Evolutionary conservation across 345 rosid genomes (phyloP).

Genomic region (Eucalyptus erythrocorys): DNA sequence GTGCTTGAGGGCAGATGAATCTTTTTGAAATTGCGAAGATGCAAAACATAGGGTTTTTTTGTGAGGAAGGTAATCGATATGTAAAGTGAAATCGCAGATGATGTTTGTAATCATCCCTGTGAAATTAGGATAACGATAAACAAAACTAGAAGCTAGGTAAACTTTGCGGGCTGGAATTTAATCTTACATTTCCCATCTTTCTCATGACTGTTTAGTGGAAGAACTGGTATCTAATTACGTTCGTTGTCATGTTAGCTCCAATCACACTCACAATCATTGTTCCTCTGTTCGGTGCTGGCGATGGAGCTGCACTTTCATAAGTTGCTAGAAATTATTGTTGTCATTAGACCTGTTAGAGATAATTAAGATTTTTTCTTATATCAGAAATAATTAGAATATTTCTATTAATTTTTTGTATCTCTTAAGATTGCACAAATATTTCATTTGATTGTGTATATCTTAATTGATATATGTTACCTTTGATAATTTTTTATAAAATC

Average conservation of each 20-base stretch:
- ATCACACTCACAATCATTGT: background rate
- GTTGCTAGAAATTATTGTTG: background rate
- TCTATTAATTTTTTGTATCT: too few species aligned
- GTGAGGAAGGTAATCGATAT: background rate
- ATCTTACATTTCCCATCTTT: background rate
- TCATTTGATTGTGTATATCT: too few species aligned
- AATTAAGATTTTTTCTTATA: too few species aligned
- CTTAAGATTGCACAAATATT: too few species aligned
- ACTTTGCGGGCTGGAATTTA: background rate
- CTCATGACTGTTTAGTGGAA: background rate
- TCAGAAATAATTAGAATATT: too few species aligned
- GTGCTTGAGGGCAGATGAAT: background rate
- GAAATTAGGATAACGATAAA: too few species aligned
- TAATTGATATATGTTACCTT: too few species aligned
- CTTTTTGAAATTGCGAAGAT: background rate
- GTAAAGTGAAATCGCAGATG: background rate
- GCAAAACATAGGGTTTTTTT: background rate
- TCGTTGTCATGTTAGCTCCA: background rate
- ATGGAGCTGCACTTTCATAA: background rate
- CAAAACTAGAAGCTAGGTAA: background rate
- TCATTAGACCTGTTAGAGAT: background rate
- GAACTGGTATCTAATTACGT: background rate
- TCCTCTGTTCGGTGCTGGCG: background rate
- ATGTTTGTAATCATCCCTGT: background rate
- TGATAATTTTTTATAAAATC: too few species aligned